Evolutionary conservation across 768 basidiomycete species (phyloP), one percentile per base, ranked within the genome.

Genomic region (Zangia roseola): DNA sequence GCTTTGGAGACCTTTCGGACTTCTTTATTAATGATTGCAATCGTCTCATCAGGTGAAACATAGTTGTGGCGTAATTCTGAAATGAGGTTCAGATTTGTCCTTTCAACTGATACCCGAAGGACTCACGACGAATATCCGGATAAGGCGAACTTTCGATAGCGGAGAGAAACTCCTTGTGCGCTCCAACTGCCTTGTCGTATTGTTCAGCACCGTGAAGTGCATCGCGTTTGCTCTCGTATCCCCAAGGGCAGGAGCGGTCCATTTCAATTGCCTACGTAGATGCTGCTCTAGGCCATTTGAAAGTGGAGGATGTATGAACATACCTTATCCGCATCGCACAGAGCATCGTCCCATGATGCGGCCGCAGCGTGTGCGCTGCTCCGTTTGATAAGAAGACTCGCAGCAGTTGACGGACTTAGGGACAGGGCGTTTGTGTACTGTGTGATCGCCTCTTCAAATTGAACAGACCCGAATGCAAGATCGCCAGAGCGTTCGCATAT

Each of bases 1-100:
- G 28, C 34, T 40, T 33, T 47, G 19, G 39, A 19, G 33, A 41
- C 24, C 28, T 19, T 30, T 6, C 23, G 28, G n/a, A 41, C 30
- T 24, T 25, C 30, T 28, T 30, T 16, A 23, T 35, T 31, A 23
- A 47, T 34, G 30, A 33, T 23, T 12, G 39, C 34, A 10, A 35
- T 39, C 5, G 36, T 54, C 17, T 31, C 9, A 8, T 26, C 14
- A 9, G 43, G 53, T 10, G 53, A 50, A 14, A 54, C 26, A 23
- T 46, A 50, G 33, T 20, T 40, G 5, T 42, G 20, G 23, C 40
- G 36, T 26, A 13, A 16, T 34, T 38, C 45, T 52, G 31, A 10
- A 16, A 12, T 25, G 26, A 25, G 20, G 4, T 6, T 26, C 16
- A 10, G 4, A 10, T 9, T 7, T 21, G 17, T 23, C 16, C 9